A percentile compares a stretch with the other conserved stretches of the same genome.
phyloP scores from a whole-genome alignment of 306 rosid genomes.

The Prunus padus region DNA sequence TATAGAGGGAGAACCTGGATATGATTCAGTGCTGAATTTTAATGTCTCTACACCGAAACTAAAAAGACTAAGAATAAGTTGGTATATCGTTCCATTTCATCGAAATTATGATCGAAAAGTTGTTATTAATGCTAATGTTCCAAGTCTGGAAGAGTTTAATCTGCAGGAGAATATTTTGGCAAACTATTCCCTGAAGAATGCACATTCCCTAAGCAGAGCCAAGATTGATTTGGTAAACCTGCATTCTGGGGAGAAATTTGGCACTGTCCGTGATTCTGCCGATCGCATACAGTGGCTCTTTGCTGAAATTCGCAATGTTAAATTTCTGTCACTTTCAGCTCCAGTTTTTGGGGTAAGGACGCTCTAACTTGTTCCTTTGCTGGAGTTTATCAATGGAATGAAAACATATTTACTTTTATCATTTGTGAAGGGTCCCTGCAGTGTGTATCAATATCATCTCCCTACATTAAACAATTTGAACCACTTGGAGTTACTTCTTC shows the following conservation, averaged over 20 bases:
- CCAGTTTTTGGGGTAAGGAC: background rate
- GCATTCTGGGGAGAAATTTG: background rate
- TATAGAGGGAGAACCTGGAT: background rate
- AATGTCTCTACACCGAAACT: background rate
- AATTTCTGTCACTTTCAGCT: constrained; percentile 4
- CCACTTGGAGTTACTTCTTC: background rate
- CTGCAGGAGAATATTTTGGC: background rate
- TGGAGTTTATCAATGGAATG: background rate
- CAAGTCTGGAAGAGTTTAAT: background rate
- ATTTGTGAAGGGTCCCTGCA: background rate
- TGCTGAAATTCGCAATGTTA: background rate
- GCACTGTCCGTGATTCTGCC: background rate
- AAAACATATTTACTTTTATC: background rate
- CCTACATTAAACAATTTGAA: background rate
- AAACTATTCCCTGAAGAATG: background rate
- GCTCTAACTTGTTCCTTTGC: background rate
- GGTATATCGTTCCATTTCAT: too few relatives aligned
- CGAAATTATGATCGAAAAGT: background rate
- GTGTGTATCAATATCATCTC: background rate
- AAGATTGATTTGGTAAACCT: background rate
- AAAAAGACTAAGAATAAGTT: background rate
- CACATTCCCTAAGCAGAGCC: background rate
- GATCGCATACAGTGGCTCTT: background rate
- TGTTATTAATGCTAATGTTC: background rate
- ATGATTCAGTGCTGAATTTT: background rate